Conservation (phyloP, 2,329 filamentous ascomycete genomes). For the Myrmaecium sp. region DNA sequence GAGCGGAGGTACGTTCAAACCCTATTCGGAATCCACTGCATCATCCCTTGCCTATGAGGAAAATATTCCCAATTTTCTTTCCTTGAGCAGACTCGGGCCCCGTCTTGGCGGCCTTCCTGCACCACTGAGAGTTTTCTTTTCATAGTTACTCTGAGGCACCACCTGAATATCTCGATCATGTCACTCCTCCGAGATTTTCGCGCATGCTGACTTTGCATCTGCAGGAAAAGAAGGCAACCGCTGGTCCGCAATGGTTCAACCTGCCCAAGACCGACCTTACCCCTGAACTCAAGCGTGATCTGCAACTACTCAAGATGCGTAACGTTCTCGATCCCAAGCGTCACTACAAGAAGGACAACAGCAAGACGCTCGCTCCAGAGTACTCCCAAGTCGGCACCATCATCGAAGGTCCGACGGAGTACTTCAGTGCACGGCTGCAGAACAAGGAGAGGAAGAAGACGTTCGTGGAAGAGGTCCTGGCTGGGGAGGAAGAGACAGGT, state of each 20-base stretch:
- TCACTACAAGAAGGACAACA: slow-evolving; percentile 74
- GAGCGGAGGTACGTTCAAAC: slow-evolving; percentile 34
- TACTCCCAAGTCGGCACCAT: slow-evolving; percentile 83
- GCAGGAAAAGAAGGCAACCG: slow-evolving; percentile 45
- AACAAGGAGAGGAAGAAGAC: slow-evolving; percentile 81
- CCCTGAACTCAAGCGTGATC: slow-evolving; percentile 69
- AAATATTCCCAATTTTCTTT: slow-evolving; percentile 48
- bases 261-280: slow-evolving; percentile 73
- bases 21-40: slow-evolving; percentile 11
- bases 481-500: slow-evolving; percentile 43
- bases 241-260: slow-evolving; percentile 74
- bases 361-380: slow-evolving; percentile 54
- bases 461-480: slow-evolving; percentile 70
- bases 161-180: slow-evolving; percentile 2
- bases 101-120: slow-evolving; percentile 69
- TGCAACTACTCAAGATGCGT: slow-evolving; percentile 80
- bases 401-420: slow-evolving; percentile 77
- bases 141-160: slow-evolving; percentile 62
- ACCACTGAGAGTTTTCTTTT: slow-evolving; percentile 48
- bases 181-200: slow-evolving; percentile 2
- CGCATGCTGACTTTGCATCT: slow-evolving; percentile 11
- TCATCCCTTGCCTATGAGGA: slow-evolving; percentile 46
- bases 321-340: slow-evolving; percentile 75
- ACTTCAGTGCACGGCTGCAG: slow-evolving; percentile 60
- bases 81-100: slow-evolving; percentile 60